phyloP scores from a whole-genome alignment of 2,329 filamentous ascomycete genomes.

The Alternaria longipes region DNA sequence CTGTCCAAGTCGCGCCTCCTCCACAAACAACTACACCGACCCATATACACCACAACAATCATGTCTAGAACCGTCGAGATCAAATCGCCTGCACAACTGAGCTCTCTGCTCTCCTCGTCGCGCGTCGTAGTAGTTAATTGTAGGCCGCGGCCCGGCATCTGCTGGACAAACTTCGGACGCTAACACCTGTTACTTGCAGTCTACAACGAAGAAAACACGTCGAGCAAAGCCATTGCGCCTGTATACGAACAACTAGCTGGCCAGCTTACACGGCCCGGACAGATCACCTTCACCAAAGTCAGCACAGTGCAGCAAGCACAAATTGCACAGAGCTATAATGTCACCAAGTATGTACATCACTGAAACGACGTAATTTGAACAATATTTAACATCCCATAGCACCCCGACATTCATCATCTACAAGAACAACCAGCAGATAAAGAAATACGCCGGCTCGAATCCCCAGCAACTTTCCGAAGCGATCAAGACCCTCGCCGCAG shows the following conservation, averaged over 20 bases:
- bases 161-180: slow-evolving; percentile 30
- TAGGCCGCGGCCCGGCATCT: slow-evolving; percentile 61
- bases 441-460: slow-evolving; percentile 79
- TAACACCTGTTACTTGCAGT: slow-evolving; percentile 63
- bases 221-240: slow-evolving; percentile 85
- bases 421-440: slow-evolving; percentile 72
- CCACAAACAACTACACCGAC: slow-evolving; percentile 22
- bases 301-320: slow-evolving; percentile 81
- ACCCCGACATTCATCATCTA: slow-evolving; percentile 92
- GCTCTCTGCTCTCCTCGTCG: slow-evolving; percentile 73
- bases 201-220: slow-evolving; percentile 85
- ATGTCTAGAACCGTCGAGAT: slow-evolving; percentile 59
- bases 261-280: slow-evolving; percentile 73
- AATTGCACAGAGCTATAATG: slow-evolving; percentile 75
- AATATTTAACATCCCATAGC: slow-evolving; percentile 41
- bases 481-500: slow-evolving; percentile 74
- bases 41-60: slow-evolving; percentile 28
- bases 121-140: slow-evolving; percentile 88
- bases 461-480: slow-evolving; percentile 73
- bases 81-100: slow-evolving; percentile 54
- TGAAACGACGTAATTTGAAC: slow-evolving; percentile 20
- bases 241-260: slow-evolving; percentile 80
- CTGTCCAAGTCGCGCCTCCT: slow-evolving; percentile 25
- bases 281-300: slow-evolving; percentile 86
- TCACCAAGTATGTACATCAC: slow-evolving; percentile 66